These are phyloP conservation scores for Candida parachauliodes DNA, from an alignment of 805 yeast genomes.

Conservation along the genomic window DNA sequence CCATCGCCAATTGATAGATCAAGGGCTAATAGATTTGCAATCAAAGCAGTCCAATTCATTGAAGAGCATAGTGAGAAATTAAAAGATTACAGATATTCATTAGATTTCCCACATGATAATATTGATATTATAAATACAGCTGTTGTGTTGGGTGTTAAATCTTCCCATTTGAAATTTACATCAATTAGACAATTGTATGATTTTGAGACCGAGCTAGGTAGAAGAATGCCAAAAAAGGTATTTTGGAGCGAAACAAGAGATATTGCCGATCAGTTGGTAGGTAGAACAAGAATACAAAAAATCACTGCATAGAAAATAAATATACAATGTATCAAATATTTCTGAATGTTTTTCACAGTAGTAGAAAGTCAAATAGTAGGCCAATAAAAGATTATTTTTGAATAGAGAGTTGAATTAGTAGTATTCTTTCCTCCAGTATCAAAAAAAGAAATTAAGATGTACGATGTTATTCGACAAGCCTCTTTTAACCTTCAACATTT, in stretches of 20 bases:
- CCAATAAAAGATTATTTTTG: too few relatives aligned
- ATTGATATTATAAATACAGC: conserved; percentile 49
- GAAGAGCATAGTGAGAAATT: conserved; percentile 46
- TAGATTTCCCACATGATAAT: conserved; percentile 32
- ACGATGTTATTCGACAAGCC: too few relatives aligned
- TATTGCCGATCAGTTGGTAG: conserved; percentile 81
- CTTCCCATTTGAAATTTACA: conserved; percentile 71
- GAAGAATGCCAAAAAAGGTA: conserved; percentile 84
- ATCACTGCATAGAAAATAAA: too few relatives aligned
- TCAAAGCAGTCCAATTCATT: conserved; percentile 83
- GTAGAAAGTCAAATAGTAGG: too few relatives aligned
- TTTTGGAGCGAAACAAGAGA: conserved; percentile 79
- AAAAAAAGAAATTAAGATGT: too few relatives aligned
- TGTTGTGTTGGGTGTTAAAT: conserved; percentile 77
- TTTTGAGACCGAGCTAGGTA: conserved; percentile 74
- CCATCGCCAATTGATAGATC: conserved; percentile 95
- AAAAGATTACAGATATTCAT: conserved; percentile 18
- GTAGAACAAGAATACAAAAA: conserved; percentile 43
- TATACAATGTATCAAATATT: too few relatives aligned
- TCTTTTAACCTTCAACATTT: too few relatives aligned
- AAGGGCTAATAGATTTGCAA: conserved; percentile 83
- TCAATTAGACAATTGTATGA: conserved; percentile 77
- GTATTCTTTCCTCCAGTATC: too few relatives aligned
- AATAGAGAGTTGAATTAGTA: too few relatives aligned
- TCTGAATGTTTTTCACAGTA: too few relatives aligned